These are phyloP conservation scores for Misopates orontium DNA, from an alignment of 257 asterid species.

Conservation along the genomic window DNA sequence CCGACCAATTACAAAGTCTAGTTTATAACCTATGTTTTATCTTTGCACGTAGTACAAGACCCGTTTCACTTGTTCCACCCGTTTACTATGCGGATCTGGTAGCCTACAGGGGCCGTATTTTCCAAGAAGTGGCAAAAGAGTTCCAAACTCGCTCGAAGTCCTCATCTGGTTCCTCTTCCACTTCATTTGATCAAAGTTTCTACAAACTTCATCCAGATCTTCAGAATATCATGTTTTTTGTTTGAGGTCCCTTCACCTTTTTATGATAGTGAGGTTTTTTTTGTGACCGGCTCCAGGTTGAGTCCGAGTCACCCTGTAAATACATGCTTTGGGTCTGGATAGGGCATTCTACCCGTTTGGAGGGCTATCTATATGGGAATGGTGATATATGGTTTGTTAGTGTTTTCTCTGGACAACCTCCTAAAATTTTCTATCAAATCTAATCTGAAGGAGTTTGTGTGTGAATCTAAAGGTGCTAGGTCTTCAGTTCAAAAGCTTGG, in stretches of 20 bases:
- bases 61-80: conserved; percentile 72
- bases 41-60: conserved; percentile 64
- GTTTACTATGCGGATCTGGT: conserved; percentile 73
- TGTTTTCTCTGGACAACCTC: background rate
- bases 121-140: conserved; percentile 64
- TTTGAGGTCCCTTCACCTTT: conserved; percentile 31
- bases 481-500: too few relatives aligned
- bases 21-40: conserved; percentile 65
- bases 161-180: conserved; percentile 23
- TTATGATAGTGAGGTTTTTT: background rate
- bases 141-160: conserved; percentile 24
- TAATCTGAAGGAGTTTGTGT: conserved; percentile 20
- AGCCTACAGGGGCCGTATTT: conserved; percentile 65
- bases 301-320: too few relatives aligned
- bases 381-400: conserved; percentile 6
- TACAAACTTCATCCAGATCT: conserved; percentile 52
- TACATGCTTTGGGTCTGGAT: too few relatives aligned
- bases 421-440: background rate
- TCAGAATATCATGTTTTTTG: conserved; percentile 54
- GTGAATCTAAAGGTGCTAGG: conserved; percentile 22
- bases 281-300: background rate
- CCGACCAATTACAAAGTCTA: conserved; percentile 52
- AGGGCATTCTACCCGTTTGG: too few relatives aligned
- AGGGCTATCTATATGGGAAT: background rate
- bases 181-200: conserved; percentile 37